Evolutionary conservation across 768 basidiomycete species (phyloP).

Genomic region (Collybia nuda): DNA sequence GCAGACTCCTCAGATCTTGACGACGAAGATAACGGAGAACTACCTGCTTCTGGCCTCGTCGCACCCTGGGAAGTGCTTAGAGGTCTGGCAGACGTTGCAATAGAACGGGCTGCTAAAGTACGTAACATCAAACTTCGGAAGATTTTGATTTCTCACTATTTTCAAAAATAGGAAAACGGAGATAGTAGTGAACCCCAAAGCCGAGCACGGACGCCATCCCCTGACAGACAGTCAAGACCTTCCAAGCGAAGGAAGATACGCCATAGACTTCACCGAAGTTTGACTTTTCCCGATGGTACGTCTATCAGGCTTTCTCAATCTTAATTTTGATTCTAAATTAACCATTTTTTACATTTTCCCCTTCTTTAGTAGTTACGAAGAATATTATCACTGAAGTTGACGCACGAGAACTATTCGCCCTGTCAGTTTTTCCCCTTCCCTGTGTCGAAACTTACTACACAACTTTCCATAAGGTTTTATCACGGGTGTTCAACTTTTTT

Average conservation of each 20-base stretch:
- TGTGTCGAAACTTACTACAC: constrained; percentile 9
- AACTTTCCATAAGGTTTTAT: constrained; percentile 70
- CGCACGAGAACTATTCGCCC: constrained; percentile 82
- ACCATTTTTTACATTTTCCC: not conserved
- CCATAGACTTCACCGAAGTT: constrained; percentile 54
- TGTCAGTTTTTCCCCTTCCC: constrained; percentile 46
- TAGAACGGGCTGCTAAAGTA: constrained; percentile 77
- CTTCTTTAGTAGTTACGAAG: constrained; percentile 73
- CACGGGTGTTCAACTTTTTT: constrained; percentile 90
- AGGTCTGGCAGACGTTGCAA: constrained; percentile 79
- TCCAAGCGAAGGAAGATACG: constrained; percentile 71
- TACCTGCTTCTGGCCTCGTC: constrained; percentile 79
- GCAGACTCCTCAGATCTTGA: constrained; percentile 85
- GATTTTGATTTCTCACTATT: constrained; percentile 9
- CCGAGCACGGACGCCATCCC: constrained; percentile 71
- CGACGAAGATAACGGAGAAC: constrained; percentile 76
- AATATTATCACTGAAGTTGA: constrained; percentile 78
- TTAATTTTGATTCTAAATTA: no score
- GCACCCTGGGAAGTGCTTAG: constrained; percentile 87
- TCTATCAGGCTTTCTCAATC: constrained; percentile 3
- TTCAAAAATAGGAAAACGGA: constrained; percentile 62
- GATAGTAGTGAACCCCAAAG: constrained; percentile 76
- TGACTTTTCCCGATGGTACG: constrained; percentile 78
- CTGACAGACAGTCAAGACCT: constrained; percentile 68
- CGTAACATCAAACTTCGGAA: constrained; percentile 14